Base-by-base conservation (phyloP, 306 rosid genomes). In the Trichosanthes cucumerina region DNA sequence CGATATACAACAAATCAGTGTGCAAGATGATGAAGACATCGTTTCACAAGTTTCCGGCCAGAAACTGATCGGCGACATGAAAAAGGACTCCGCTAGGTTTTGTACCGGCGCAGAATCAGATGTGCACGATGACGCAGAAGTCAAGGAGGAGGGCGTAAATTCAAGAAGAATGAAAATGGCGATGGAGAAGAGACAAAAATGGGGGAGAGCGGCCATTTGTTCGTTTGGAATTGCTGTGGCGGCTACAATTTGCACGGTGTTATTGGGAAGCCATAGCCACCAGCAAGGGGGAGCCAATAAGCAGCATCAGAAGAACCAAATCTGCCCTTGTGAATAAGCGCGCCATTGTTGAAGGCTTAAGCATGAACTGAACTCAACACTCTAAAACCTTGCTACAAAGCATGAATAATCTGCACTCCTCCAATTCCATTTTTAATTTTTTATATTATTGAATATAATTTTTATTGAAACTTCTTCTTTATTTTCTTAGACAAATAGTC, bases 191-290 rank as follows among this genome's bases (percentile, higher is more conserved):
- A 66, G 28, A 3, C 46, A 66, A n/a, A 41, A 66, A 19, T 38
- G 47, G 47, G 73, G 73, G 49, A 66, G 26, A 66, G 24, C 15
- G 73, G 73, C 16, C 6, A n/a, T 66, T 41, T 66, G 73, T 38
- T 66, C 49, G 49, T 38, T 66, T n/a, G 73, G 49, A 66, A 38
- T 66, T 16, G 73, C 73, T 66, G 49, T 66, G 46, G 73, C 49
- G 24, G 73, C 73, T n/a, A 38, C 73, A 0, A 9, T 66, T 66
- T 66, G 73, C 49, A 24, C 10, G 5, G 26, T 66, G 73, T 38
- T 66, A 9, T 38, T 66, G 28, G 73, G 73, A 66, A 63, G 43
- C 70, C 43, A 63, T 33, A 13, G 41, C 43, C 70, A 63, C 21
- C 41, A 31, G 4, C 19, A 2, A 1, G 41, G 69, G 11, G 41